Base-by-base conservation (phyloP, 1,284 basidiomycete species). In the Phellopilus nigrolimitatus region DNA sequence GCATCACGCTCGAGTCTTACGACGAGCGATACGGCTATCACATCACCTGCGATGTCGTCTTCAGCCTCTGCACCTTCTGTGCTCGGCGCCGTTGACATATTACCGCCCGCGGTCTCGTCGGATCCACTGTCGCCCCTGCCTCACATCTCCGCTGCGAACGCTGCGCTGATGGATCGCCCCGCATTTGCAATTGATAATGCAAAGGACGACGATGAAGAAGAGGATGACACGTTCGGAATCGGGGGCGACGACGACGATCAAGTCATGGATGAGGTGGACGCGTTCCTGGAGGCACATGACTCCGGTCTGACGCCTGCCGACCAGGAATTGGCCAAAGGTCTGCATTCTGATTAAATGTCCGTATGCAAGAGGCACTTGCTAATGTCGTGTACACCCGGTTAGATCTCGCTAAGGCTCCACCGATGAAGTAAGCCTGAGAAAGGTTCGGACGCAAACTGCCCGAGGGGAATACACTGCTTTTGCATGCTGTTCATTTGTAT, bases 131-230 rank as follows among this genome's bases (percentile, higher is more conserved):
- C 78, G 30, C 77, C 83, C 6, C 71, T 80, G 66, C 72, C 74
- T 30, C 80, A 87, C 68, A 77, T 94, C 39, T 78, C 88, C 51
- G 87, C 84, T 1, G 89, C 88, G 19, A 88, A 84, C 54, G 84
- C 88, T 44, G 88, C 88, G 7, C 73, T 94, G 39, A 85, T 94
- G 83, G 88, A 95, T 63, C 74, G 94, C 43, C 91, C 90, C 31
- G 85, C 88, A 56, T 97, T 97, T 66, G 91, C 91, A 2, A 95
- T 97, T 59, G 94, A 97, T 63, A 90, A 93, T 65, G 90, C 85
- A 3, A 85, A 83, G 51, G 89, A 92, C 58, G 88, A 85, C 12
- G 86, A 90, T 40, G 86, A 84, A 13, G 82, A 83, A 9, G 78
- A 79, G 2, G 85, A 84, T 6, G 76, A 79, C n/a, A 78, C 62